Evolutionary conservation across 2,329 filamentous ascomycete species (phyloP).

Genomic region (Rugonectria rugulosa): DNA sequence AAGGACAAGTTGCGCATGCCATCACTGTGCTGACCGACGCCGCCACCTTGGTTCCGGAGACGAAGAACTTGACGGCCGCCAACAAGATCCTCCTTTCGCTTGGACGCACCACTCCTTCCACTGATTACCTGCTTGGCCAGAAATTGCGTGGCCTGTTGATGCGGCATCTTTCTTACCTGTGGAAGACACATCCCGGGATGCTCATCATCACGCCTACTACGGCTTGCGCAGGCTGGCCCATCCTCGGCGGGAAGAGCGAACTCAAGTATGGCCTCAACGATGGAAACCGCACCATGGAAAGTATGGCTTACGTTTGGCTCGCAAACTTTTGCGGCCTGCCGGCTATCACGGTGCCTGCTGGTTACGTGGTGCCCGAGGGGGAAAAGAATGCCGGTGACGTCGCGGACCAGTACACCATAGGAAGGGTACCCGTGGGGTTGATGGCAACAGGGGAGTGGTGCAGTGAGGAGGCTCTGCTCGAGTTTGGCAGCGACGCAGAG

Average conservation of each 20-base stretch:
- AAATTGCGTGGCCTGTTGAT: conserved; percentile 74
- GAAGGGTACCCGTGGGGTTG: conserved; percentile 59
- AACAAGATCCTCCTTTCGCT: conserved; percentile 74
- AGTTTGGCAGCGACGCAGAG: conserved; percentile 58
- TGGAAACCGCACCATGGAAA: conserved; percentile 54
- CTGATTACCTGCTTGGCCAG: conserved; percentile 74
- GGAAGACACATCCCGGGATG: conserved; percentile 70
- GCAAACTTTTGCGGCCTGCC: conserved; percentile 60
- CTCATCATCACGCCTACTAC: conserved; percentile 76
- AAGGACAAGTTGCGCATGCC: conserved; percentile 76
- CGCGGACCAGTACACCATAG: conserved; percentile 43
- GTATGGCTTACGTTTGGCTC: conserved; percentile 60
- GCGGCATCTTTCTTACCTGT: conserved; percentile 74
- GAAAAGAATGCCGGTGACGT: conserved; percentile 40
- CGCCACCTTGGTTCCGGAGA: conserved; percentile 54
- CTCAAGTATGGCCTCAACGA: conserved; percentile 38
- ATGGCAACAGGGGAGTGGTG: conserved; percentile 66
- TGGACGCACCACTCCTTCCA: conserved; percentile 66
- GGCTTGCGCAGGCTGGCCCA: conserved; percentile 54
- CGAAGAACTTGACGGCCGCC: conserved; percentile 60
- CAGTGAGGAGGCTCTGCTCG: conserved; percentile 55
- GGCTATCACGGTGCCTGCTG: conserved; percentile 53
- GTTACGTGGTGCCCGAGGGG: conserved; percentile 51
- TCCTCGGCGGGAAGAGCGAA: conserved; percentile 37
- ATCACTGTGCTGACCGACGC: conserved; percentile 75